Evolutionary conservation across 495 filamentous ascomycete species (phyloP), one percentile per base, ranked within the genome.

Genomic region (Rhizodiscina lignyota): DNA sequence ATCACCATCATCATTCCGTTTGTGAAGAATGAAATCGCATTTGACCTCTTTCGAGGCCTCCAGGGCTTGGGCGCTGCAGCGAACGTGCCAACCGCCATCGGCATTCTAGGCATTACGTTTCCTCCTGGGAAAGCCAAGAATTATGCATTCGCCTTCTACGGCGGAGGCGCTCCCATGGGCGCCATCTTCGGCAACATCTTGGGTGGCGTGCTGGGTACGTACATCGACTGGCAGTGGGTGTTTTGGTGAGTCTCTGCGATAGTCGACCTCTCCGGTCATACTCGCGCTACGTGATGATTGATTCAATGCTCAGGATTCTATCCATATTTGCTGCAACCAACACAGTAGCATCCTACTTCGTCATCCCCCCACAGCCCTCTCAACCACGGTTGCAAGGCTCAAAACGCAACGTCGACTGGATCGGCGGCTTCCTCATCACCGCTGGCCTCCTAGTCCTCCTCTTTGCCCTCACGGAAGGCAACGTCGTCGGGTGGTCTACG

Each of bases 401-500:
- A 53, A 49, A 37, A 34, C 17, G 10, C 33, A 41, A 29, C 1
- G 44, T 58, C 11, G 52, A 55, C 35, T 58, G 54, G 52, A 37
- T 55, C 22, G 54, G 54, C 13, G 54, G 52, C 13, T 48, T 42
- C 3, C 34, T 51, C n/a, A 49, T 58, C 41, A 53, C 54, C 0
- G n/a, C 53, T 15, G 49, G 52, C 4, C 50, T 55, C 6, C 50
- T 76, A 6, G 62, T 63, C 1, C 61, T 77, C 2, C 50, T 76
- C n/a, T 73, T 74, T 35, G 66, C 67, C n/a, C 46, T 76, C 18
- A 72, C 71, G 4, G 65, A 76, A 45, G 72, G 72, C 12, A 74
- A 73, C 37, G 63, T 72, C 0, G 59, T 77, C 21, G 77, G 79
- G 4, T 84, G 79, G 78, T 49, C 49, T 15, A 76, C 70, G 0